Percentiles rank a stretch among this genome's conserved stretches.
Conservation (phyloP, 495 filamentous ascomycete species). For the Aspergillus egyptiacus region DNA sequence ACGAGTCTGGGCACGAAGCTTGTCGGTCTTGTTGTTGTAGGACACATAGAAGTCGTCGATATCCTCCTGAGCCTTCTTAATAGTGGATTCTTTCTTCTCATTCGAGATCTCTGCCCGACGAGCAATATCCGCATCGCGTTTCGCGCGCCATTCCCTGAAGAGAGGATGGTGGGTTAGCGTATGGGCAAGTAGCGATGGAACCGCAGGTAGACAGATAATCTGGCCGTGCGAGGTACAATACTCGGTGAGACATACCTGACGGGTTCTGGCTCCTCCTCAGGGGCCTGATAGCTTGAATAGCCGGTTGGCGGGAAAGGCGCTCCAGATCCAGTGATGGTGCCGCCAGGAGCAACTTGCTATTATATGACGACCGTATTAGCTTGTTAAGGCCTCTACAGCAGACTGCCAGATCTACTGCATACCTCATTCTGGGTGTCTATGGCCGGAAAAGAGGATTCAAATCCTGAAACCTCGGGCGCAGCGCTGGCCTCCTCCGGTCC, state of each 20-base stretch:
- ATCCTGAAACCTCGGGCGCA: conserved; percentile 56
- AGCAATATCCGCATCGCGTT: conserved; percentile 67
- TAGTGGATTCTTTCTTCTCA: conserved; percentile 70
- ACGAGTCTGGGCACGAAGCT: conserved; percentile 74
- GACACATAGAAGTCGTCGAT: conserved; percentile 99
- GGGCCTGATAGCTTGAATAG: conserved; percentile 42
- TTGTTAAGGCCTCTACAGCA: conserved; percentile 8
- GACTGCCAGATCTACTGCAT: conserved; percentile 20
- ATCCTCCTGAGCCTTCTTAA: conserved; percentile 77
- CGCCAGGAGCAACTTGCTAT: conserved; percentile 77
- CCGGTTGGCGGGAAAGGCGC: conserved; percentile 61
- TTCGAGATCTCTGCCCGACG: conserved; percentile 73
- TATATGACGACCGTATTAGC: conserved; percentile 21
- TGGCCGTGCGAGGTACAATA: not conserved
- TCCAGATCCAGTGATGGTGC: conserved; percentile 78
- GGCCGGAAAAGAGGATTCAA: conserved; percentile 83
- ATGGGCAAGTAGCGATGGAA: not conserved
- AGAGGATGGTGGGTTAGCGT: not conserved
- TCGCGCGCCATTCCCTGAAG: conserved; percentile 77
- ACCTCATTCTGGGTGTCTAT: conserved; percentile 79
- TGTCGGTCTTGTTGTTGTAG: conserved; percentile 96
- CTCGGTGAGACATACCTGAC: conserved; percentile 50
- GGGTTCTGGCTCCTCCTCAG: conserved; percentile 80
- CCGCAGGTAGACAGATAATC: not conserved
- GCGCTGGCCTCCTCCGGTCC: conserved; percentile 46